Evolutionary conservation across 257 asterid genomes (phyloP).

Genomic region (Penstemon eatonii): DNA sequence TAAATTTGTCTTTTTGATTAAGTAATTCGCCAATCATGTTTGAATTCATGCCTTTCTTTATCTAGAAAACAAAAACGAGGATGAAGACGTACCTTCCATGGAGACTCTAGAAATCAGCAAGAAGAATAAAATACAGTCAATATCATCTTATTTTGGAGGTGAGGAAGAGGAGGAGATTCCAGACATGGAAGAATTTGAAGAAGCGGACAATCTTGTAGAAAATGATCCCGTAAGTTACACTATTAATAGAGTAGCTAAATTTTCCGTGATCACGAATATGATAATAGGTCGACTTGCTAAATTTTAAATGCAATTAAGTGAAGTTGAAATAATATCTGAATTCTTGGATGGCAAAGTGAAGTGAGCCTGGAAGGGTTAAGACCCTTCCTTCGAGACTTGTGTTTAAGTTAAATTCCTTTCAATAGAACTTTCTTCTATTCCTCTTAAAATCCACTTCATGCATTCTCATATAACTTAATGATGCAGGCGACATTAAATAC

Average conservation of each 20-base stretch:
- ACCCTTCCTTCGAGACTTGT: too few relatives aligned
- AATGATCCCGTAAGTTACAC: constrained; percentile 71
- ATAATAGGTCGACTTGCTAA: neutral
- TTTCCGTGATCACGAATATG: neutral
- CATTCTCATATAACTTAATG: too few relatives aligned
- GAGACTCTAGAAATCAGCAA: constrained; percentile 76
- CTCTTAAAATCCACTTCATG: too few relatives aligned
- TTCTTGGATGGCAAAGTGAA: neutral
- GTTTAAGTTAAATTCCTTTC: too few relatives aligned
- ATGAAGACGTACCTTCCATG: constrained; percentile 84
- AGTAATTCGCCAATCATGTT: constrained; percentile 2
- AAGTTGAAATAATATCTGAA: neutral
- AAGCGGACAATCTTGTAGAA: constrained; percentile 75
- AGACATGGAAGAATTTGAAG: constrained; percentile 86
- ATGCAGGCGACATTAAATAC: constrained; percentile 78
- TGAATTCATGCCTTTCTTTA: constrained; percentile 29
- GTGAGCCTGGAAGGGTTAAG: too few relatives aligned
- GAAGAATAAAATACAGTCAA: constrained; percentile 64
- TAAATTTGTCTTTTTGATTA: neutral
- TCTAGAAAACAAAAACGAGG: constrained; percentile 64
- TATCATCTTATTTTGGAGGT: constrained; percentile 82
- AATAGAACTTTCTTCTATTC: too few relatives aligned
- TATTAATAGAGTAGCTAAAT: neutral
- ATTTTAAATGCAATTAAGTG: neutral
- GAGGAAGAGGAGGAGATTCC: constrained; percentile 96